Evolutionary conservation across 768 basidiomycete genomes (phyloP).

Genomic region (Auricularia auricula-judae): DNA sequence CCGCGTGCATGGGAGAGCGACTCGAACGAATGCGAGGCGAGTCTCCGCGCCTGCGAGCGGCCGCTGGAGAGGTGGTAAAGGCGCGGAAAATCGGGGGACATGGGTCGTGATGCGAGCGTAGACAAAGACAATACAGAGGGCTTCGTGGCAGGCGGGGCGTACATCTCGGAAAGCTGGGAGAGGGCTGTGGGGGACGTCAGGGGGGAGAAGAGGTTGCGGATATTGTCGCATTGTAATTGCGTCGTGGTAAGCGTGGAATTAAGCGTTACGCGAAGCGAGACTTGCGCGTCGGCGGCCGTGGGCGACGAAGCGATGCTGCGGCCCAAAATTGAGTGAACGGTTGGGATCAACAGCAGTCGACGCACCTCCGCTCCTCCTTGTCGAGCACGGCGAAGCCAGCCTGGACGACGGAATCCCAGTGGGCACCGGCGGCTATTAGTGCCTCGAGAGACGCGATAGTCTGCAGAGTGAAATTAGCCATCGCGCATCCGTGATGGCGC

Average conservation of each 20-base stretch:
- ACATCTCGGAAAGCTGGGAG: slow-evolving; percentile 80
- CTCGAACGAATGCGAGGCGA: background rate
- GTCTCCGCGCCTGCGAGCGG: background rate
- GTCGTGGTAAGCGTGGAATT: slow-evolving; percentile 66
- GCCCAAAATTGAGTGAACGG: background rate
- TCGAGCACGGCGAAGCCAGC: slow-evolving; percentile 58
- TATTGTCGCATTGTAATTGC: slow-evolving; percentile 70
- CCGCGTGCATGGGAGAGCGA: background rate
- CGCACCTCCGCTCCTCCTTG: slow-evolving; percentile 57
- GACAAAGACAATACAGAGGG: slow-evolving; percentile 3
- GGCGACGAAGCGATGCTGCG: slow-evolving; percentile 12
- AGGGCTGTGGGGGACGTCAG: slow-evolving; percentile 61
- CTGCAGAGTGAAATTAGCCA: slow-evolving; percentile 22
- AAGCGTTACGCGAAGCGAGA: slow-evolving; percentile 52
- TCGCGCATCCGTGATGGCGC: background rate
- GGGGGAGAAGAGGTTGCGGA: slow-evolving; percentile 68
- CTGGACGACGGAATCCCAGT: slow-evolving; percentile 67
- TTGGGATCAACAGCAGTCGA: background rate
- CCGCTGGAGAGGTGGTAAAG: slow-evolving; percentile 1
- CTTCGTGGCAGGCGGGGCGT: slow-evolving; percentile 55
- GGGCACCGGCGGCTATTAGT: slow-evolving; percentile 51
- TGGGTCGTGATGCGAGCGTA: slow-evolving; percentile 26
- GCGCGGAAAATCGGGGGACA: slow-evolving; percentile 26
- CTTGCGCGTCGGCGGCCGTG: slow-evolving; percentile 32
- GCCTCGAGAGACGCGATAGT: slow-evolving; percentile 56